Base-by-base conservation (phyloP, 106 monocot genomes). In the Dioscorea zingiberensis region DNA sequence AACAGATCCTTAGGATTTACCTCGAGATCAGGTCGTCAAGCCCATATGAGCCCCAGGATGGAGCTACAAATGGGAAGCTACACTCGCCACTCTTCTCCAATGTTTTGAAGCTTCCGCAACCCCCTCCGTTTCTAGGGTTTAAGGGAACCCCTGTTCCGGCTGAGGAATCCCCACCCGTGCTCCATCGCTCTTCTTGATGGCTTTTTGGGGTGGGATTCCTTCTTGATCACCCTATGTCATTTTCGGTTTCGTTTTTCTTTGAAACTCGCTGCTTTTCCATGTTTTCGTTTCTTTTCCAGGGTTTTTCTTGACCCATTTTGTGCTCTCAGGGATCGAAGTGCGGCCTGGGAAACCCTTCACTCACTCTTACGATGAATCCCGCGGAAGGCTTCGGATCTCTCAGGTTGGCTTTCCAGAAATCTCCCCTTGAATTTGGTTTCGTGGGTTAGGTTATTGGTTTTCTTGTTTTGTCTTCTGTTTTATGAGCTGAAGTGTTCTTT, bases 261-360 rank as follows among this genome's bases (percentile, higher is more conserved):
- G 29, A 25, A 25, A 59, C 18, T 59, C 14, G 32, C 16, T 58
- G 15, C 25, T 47, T 22, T 22, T 17, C 53, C 21, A 16, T 12
- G 25, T 16, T 25, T 48, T 1, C 11, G n/a, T 21, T 15, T 44
- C 3, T 13, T 15, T 1, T 59, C 45, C 27, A 44, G 2, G 11
- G 48, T 61, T 32, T n/a, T n/a, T n/a, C n/a, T 15, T 25, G 11
- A 27, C 0, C 2, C 8, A 25, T 21, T 63, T 60, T 27, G 16
- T 70, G 48, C 17, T 21, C 25, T 1, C 72, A 92, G 93, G 97
- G 2, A 70, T 84, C 49, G 97, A 98, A 38, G 71, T 98, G 71
- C 86, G 73, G 75, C 84, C 97, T 0, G 89, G 88, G n/a, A 93
- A 77, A 21, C 79, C 92, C 23, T 93, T 82, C 56, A 84, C 71